Evolutionary conservation across 2,329 filamentous ascomycete species (phyloP).

Genomic region (Tolypocladium pustulatum): DNA sequence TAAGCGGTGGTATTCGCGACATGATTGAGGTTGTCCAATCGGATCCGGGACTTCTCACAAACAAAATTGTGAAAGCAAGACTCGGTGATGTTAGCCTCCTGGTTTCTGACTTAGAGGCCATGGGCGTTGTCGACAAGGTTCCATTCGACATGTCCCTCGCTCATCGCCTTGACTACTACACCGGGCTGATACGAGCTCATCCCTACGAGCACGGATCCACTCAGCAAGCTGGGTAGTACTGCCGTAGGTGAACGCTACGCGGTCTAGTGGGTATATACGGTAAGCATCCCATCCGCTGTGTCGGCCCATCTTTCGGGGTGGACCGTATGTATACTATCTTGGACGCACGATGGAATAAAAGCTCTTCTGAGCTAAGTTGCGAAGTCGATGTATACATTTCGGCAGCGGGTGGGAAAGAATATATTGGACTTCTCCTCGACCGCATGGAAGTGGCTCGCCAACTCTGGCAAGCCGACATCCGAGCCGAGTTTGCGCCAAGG

Average conservation of each 20-base stretch:
- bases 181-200: conserved; percentile 84
- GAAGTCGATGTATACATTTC: conserved; percentile 81
- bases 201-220: conserved; percentile 32
- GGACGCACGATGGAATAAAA: conserved; percentile 60
- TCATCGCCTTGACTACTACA: conserved; percentile 84
- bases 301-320: conserved; percentile 74
- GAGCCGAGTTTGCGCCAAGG: conserved; percentile 83
- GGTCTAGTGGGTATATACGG: conserved; percentile 91
- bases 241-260: conserved; percentile 83
- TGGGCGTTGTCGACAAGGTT: conserved; percentile 60
- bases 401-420: conserved; percentile 83
- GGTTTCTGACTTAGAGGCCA: conserved; percentile 72
- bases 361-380: conserved; percentile 49
- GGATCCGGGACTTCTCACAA: conserved; percentile 58
- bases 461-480: conserved; percentile 76
- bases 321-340: conserved; percentile 91
- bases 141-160: conserved; percentile 87
- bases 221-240: conserved; percentile 62
- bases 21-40: conserved; percentile 59
- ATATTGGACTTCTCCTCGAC: conserved; percentile 69
- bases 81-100: conserved; percentile 72
- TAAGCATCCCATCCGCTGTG: conserved; percentile 61
- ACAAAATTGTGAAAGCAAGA: conserved; percentile 67
- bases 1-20: conserved; percentile 59
- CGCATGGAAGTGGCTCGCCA: conserved; percentile 68